Evolutionary conservation across 495 filamentous ascomycete species (phyloP).

Genomic region (Podospora sp.): DNA sequence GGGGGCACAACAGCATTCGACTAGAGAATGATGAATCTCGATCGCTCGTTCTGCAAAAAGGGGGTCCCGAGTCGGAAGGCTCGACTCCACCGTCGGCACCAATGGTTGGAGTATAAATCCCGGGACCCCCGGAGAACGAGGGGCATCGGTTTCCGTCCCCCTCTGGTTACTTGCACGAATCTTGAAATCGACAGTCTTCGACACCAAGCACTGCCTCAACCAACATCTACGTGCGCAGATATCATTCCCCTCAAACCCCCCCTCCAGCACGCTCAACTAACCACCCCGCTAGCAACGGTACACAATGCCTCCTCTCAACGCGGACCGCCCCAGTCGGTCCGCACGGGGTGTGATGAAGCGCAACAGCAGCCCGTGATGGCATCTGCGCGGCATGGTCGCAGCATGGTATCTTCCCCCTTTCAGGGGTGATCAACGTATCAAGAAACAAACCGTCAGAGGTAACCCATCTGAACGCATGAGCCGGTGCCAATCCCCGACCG

Average conservation of each 20-base stretch:
- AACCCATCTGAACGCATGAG: conserved; percentile 47
- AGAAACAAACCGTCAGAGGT: conserved; percentile 35
- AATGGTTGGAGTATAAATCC: neutral
- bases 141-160: neutral
- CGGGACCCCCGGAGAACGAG: neutral
- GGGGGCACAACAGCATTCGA: neutral
- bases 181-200: neutral
- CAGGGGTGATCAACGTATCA: conserved; percentile 22
- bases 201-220: neutral
- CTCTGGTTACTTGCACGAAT: neutral
- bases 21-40: neutral
- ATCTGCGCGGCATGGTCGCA: neutral
- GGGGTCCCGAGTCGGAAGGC: neutral
- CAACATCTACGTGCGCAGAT: neutral
- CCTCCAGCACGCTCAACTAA: neutral
- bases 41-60: neutral
- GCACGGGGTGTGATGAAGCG: neutral
- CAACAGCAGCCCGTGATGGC: neutral
- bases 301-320: neutral
- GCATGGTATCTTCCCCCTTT: neutral
- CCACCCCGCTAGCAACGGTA: neutral
- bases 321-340: neutral
- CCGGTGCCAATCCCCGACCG: conserved; percentile 40
- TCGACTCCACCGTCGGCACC: neutral
- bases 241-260: neutral